These are phyloP conservation scores for Penicillium herquei DNA, from an alignment of 495 filamentous ascomycete genomes.

Conservation along the genomic window DNA sequence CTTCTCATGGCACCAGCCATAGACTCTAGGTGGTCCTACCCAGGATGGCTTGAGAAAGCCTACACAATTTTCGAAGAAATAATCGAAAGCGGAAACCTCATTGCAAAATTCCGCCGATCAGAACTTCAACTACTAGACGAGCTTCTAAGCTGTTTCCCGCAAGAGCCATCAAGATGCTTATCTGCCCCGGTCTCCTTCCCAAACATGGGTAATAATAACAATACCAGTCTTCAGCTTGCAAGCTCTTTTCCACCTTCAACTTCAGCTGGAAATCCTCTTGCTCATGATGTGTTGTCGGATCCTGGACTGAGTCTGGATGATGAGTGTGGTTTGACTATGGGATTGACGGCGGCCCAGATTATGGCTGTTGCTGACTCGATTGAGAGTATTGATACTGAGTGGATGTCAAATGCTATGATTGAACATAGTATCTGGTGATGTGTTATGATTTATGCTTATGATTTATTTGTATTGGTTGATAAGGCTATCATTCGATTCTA, in stretches of 20 bases:
- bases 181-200: constrained; percentile 15
- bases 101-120: constrained; percentile 37
- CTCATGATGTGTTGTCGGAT: constrained; percentile 17
- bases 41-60: constrained; percentile 34
- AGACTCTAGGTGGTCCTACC: constrained; percentile 26
- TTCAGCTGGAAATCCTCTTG: constrained; percentile 10
- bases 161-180: constrained; percentile 18
- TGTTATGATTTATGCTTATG: neutral
- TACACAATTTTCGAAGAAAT: constrained; percentile 43
- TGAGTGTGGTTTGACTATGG: constrained; percentile 15
- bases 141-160: constrained; percentile 26
- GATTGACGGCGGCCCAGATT: constrained; percentile 34
- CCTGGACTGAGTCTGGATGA: constrained; percentile 10
- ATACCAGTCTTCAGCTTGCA: constrained; percentile 5
- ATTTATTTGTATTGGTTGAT: neutral
- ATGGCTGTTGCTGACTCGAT: constrained; percentile 42
- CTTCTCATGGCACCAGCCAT: constrained; percentile 35
- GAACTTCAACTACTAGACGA: constrained; percentile 40
- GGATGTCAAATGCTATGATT: constrained; percentile 39
- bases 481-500: neutral
- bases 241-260: constrained; percentile 13
- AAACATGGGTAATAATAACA: constrained; percentile 7
- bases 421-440: constrained; percentile 39
- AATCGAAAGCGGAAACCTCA: constrained; percentile 36
- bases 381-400: constrained; percentile 38